Evolutionary conservation across 2,329 filamentous ascomycete genomes (phyloP), one percentile per base, ranked within the genome.

Genomic region (Microdochium bolleyi): DNA sequence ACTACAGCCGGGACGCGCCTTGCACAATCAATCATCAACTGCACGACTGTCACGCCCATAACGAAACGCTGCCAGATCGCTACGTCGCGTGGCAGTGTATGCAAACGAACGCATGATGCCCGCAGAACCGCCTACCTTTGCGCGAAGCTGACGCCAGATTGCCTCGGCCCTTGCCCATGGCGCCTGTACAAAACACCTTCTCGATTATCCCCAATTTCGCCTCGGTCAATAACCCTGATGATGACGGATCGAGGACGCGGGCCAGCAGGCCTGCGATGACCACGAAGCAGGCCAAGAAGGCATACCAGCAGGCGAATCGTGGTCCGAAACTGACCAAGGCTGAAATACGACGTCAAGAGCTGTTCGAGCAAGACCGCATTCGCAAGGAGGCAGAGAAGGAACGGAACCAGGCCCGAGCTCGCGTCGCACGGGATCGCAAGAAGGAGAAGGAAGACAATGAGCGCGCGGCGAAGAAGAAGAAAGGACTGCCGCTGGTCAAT

Each of bases 351-450:
- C 67, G 67, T 16, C 61, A 66, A 54, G 71, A 72, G 38, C 63
- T 68, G 21, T 64, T 66, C 46, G 78, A 83, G 55, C 78, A 80
- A 57, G 78, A 81, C 53, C 70, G 75, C n/a, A 79, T 80, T 34
- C 67, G 73, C 3, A 74, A 73, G 61, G 77, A 78, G 60, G 70
- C 75, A 24, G 77, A 77, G 59, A 75, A 72, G 62, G 77, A 75
- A 58, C 73, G 71, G 57, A 69, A 72, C 1, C 69, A 73, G 19
- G 68, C 70, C 2, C 75, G 75, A 54, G 80, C 80, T 2, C 73
- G 71, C 51, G 62, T 70, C 9, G 72, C 73, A 2, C 66, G 80
- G 24, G 80, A 84, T 38, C 78, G 74, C 65, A 83, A 80, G 63
- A 77, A 73, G 54, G 76, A 73, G 16, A 82, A 77, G 60, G 79